These are phyloP conservation scores for Aspergillus sclerotialis DNA, from an alignment of 2,329 filamentous ascomycete species.

Conservation along the genomic window DNA sequence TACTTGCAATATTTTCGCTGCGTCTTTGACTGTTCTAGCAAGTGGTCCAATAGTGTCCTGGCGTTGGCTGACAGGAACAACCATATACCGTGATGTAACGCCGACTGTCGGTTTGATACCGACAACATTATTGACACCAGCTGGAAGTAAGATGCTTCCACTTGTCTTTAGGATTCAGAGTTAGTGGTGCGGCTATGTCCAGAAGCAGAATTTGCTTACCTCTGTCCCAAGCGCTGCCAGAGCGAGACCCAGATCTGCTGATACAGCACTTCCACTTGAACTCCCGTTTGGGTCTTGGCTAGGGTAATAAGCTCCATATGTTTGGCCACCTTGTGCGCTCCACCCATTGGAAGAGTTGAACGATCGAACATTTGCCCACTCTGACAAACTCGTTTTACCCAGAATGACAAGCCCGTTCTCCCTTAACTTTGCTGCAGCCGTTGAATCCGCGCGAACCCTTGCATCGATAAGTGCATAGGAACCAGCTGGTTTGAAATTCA, in stretches of 20 bases:
- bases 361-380: conserved; percentile 60
- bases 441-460: conserved; percentile 50
- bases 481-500: conserved; percentile 38
- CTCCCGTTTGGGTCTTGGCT: conserved; percentile 57
- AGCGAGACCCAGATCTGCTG: conserved; percentile 53
- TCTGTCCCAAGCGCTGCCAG: conserved; percentile 56
- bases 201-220: conserved; percentile 14
- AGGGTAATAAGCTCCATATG: conserved; percentile 54
- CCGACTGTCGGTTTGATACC: conserved; percentile 64
- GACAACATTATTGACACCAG: conserved; percentile 52
- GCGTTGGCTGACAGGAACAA: conserved; percentile 57
- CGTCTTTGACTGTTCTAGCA: conserved; percentile 53
- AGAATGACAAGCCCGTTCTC: conserved; percentile 57
- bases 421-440: conserved; percentile 53
- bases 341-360: conserved; percentile 53
- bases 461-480: conserved; percentile 58
- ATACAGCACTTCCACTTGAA: conserved; percentile 57
- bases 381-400: conserved; percentile 58
- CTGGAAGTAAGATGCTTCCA: conserved; percentile 57
- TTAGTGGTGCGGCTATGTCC: not conserved
- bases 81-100: conserved; percentile 51
- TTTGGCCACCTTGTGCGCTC: conserved; percentile 59
- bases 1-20: conserved; percentile 49
- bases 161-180: conserved; percentile 39
- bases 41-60: conserved; percentile 54